Base-by-base conservation (phyloP, 371 early-diverging fungal genomes). In the Circinella minor region DNA sequence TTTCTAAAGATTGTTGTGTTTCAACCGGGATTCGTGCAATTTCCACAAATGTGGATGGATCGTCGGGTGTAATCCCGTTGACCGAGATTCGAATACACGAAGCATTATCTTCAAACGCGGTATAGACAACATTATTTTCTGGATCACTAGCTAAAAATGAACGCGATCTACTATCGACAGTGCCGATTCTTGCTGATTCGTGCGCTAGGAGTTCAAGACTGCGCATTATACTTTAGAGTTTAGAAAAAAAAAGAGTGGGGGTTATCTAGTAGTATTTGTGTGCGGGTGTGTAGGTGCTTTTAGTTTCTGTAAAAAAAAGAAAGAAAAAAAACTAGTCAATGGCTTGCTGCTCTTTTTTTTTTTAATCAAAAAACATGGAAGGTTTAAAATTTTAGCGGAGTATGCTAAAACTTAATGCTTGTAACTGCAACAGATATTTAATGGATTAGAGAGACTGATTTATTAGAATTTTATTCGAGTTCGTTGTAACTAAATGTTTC, bases 121-220 rank as follows among this genome's bases (percentile, higher is more conserved):
- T 80, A 71, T 81, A 87, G 55, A 83, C 80, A 20, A 81, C 78
- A 18, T 72, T 74, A 13, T 78, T 80, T 68, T 87, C 88, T 36
- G 86, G 85, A 76, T 87, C 85, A 34, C 75, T 81, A 17, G 79
- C 74, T 73, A 80, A 82, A 69, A 80, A 83, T 37, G 83, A 74
- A 18, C 77, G 76, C 10, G 80, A 81, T 68, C 82, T 79, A 27
- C 80, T 79, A 74, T 84, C 81, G 7, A 77, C 74, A 34, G 74
- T 70, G 68, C 64, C 79, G 65, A 63, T 77, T 64, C 73, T 77
- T 61, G 67, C 74, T 65, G 68, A 74, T 69, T 64, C 77, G 68
- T 71, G 86, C 72, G 73, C 80, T 71, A 73, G 74, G 55, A 67
- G 84, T 72, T 71, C 79, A 68, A 80, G 77, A 77, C 76, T 82